Evolutionary conservation across 73 alveolate genomes (phyloP), one percentile per base, ranked within the genome.

Genomic region (Paramecium bursaria): DNA sequence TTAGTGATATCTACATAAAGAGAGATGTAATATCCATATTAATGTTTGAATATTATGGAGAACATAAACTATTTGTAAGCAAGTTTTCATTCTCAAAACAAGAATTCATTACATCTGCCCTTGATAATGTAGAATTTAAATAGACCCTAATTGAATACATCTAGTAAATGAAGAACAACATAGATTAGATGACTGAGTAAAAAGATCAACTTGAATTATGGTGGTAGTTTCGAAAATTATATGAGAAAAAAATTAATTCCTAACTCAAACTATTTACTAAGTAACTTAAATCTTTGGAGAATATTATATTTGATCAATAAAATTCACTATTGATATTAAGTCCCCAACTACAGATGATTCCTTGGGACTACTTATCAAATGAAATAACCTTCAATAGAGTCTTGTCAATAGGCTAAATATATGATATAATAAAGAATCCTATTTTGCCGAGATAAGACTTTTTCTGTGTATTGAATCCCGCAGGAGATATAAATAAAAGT

Each of bases 311-410:
- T 67, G 27, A 67, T 25, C 21, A 53, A 14, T 25, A 67, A 39
- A 67, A 47, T 35, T 57, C 82, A 21, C 11, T 67, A 33, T 57
- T 67, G 4, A 33, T 67, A 1, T 67, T 67, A 19, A 67, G 82
- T 67, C 82, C 82, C 14, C 44, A 67, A 19, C 27, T 67, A 15
- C 21, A 67, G 44, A 21, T 42, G 11, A 26, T 67, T 0, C 82
- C 82, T 25, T 67, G 82, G 82, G 82, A 67, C 44, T 57, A 67
- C 44, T 21, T 67, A 14, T 39, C 27, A 67, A 67, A 67, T 67
- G 44, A 29, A 1, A 47, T 67, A 3, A n/a, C n/a, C n/a, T 67
- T 67, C 21, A 67, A 42, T 19, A 11, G 82, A 39, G 82, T 42
- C 0, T 42, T 67, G 21, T 67, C 82, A 11, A 39, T 67, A 23